Evolutionary conservation across 345 rosid genomes (phyloP).

Genomic region (Eucalyptus paniculata): DNA sequence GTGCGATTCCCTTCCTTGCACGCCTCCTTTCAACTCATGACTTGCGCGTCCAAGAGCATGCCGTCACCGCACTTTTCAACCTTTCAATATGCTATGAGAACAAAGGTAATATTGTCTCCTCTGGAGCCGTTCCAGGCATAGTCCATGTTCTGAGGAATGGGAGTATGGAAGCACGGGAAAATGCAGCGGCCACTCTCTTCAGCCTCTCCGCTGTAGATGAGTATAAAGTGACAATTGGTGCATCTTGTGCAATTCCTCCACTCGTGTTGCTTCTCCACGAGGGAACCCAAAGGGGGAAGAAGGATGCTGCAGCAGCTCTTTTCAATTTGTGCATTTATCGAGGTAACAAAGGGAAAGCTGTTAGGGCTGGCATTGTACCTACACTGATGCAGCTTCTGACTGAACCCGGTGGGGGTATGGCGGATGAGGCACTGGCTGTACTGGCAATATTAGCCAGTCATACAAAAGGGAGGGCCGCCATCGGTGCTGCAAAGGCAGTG

Average conservation of each 20-base stretch:
- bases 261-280: conserved; percentile 71
- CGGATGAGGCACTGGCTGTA: conserved; percentile 73
- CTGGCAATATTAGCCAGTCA: conserved; percentile 69
- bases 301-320: conserved; percentile 97
- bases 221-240: conserved; percentile 81
- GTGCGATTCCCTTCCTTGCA: conserved; percentile 89
- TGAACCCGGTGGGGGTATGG: conserved; percentile 70
- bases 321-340: conserved; percentile 92
- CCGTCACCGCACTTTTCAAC: conserved; percentile 89
- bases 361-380: conserved; percentile 76
- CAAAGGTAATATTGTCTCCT: conserved; percentile 79
- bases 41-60: conserved; percentile 83
- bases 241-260: conserved; percentile 74
- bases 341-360: conserved; percentile 98
- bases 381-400: conserved; percentile 47
- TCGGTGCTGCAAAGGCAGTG: conserved; percentile 62
- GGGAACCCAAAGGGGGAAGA: conserved; percentile 97
- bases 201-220: conserved; percentile 92
- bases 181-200: conserved; percentile 96
- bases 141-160: conserved; percentile 91
- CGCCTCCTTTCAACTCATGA: conserved; percentile 72
- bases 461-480: conserved; percentile 56
- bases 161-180: conserved; percentile 98
- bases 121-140: conserved; percentile 89
- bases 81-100: conserved; percentile 88